Base-by-base conservation (phyloP, 345 rosid genomes). In the Syzygium jambos region DNA sequence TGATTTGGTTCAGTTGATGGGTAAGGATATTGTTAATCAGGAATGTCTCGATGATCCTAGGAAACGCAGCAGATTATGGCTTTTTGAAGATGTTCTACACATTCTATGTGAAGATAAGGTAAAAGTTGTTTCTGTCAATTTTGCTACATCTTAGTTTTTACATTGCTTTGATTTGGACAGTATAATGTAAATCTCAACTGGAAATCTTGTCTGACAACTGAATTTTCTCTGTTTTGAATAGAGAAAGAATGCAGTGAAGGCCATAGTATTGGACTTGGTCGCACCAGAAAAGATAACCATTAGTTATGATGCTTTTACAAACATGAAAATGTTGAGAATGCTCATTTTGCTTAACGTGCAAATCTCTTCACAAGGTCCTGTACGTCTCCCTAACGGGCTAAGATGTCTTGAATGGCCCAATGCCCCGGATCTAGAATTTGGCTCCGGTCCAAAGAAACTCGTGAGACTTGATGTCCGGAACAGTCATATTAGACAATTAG, bases 381-480 rank as follows among this genome's bases (percentile, higher is more conserved):
- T 61, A 3, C 9, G 2, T 61, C 34, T 61, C 30, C 68, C 68
- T 61, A 27, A 61, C 0, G 1, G 12, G 34, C 17, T 61, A 13
- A 61, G 30, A 27, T 27, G 17, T 7, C 68, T 61, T 5, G 8
- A 59, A 27, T 59, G 68, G 68, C 1, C 30, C 8, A 27, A 27
- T 27, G 68, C 68, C 9, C 17, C 17, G 0, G 5, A 59, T 27
- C 34, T 59, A 27, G 34, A 61, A 12, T 61, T 61, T 27, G 17
- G 2, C 34, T n/a, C 9, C 13, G 4, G 34, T 61, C 17, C 0
- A 13, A 61, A 61, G 0, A 27, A n/a, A 13, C 68, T 61, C 1
- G 9, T 27, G 16, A 61, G 1, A 2, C 68, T 27, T 0, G 0
- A 61, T 2, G 4, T 61, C 9, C 16, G 0, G 14, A 2, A 2